Base-by-base conservation (phyloP, 2,329 filamentous ascomycete genomes). In the Pseudohalonectria lignicola region DNA sequence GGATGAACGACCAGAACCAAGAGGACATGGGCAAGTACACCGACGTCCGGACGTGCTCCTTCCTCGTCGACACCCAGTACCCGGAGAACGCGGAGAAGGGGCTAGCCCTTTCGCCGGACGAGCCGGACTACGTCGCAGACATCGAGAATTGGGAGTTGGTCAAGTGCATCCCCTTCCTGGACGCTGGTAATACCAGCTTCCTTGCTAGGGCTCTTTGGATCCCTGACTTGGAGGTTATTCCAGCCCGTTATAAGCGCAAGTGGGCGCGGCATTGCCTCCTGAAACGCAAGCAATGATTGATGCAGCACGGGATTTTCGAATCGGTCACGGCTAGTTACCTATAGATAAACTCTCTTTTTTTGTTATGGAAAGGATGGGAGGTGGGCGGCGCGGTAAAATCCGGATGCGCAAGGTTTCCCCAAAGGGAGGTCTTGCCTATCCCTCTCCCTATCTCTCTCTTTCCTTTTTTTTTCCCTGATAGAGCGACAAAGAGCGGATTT, bases 221-320 rank as follows among this genome's bases (percentile, higher is more conserved):
- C 26, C 92, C 92, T 3, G 72, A 86, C 46, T 60, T 77, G 44
- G 61, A 70, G 0, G 60, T 86, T 29, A 63, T 94, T 12, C 87
- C 88, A 1, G 68, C 76, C 31, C 70, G 69, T 42, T 79, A 77
- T 46, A 75, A 70, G 48, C 75, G 90, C 41, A 79, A 76, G 58
- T 96, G 88, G 86, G 92, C 87, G 15, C 69, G 77, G 38, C 93
- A 96, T 58, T 98, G 92, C 57, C 66, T 98, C 37, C 61, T 96
- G 46, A 74, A 51, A 74, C 76, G 46, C 76, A 64, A 34, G 31
- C 16, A 12, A 18, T 32, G 5, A 32, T 32, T n/a, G n/a, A n/a
- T n/a, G n/a, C n/a, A n/a, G n/a, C n/a, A n/a, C n/a, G n/a, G n/a
- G n/a, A n/a, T n/a, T n/a, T n/a, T n/a, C n/a, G n/a, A n/a, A n/a